Evolutionary conservation across 2,329 filamentous ascomycete species (phyloP).

Genomic region (Emmonsia crescens): DNA sequence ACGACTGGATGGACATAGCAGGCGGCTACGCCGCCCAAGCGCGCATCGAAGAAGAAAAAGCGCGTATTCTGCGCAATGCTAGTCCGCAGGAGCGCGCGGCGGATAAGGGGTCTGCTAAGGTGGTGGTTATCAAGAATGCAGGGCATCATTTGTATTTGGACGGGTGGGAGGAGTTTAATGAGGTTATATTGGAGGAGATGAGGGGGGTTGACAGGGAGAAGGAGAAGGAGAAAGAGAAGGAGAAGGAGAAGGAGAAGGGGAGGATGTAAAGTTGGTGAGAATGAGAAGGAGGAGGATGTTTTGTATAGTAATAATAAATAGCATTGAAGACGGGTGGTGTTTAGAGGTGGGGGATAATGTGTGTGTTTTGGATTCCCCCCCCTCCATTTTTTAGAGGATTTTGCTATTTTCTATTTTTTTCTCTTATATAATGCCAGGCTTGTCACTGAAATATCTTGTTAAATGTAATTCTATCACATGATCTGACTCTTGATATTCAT

Average conservation of each 20-base stretch:
- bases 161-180: constrained; percentile 59
- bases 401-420: no score
- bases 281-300: background rate
- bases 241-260: background rate
- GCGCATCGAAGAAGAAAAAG: constrained; percentile 60
- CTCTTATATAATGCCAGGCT: no score
- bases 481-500: no score
- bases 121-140: constrained; percentile 62
- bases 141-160: constrained; percentile 66
- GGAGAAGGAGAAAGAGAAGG: background rate
- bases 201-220: background rate
- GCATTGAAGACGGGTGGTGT: no score
- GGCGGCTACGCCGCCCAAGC: constrained; percentile 72
- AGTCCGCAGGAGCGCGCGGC: constrained; percentile 44
- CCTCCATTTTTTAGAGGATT: no score
- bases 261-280: no score
- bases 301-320: background rate
- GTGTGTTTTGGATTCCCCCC: no score
- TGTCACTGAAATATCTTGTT: no score
- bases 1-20: constrained; percentile 96
- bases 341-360: no score
- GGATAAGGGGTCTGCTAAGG: constrained; percentile 74
- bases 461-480: no score
- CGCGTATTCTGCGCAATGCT: constrained; percentile 48
- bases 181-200: constrained; percentile 56